Base-by-base conservation (phyloP, 176 grass and related monocot species). In the Triticum turgidum region DNA sequence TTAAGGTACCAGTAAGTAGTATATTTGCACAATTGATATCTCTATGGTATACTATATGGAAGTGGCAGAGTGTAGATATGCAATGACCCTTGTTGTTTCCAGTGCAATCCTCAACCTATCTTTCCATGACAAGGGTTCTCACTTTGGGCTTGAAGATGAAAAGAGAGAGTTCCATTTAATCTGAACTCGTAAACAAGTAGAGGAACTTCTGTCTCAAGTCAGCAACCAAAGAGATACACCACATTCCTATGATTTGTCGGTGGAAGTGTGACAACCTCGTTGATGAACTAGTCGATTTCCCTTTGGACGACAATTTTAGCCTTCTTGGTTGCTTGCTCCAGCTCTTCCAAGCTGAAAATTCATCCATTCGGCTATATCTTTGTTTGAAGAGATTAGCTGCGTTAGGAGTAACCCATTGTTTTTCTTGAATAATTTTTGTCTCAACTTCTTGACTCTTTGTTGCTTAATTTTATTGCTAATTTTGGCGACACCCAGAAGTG, bases 231-330 rank as follows among this genome's bases (percentile, higher is more conserved):
- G 13, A 92, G 78, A 17, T 86, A 71, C 33, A 92, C 83, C 64
- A 92, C 83, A 15, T 92, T 92, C 34, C 91, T 87, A 13, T 92
- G 91, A 37, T 85, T 87, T 41, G 65, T 92, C 7, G 87, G 88
- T 25, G 91, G 78, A 58, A 92, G 88, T 83, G 90, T 92, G 9
- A 87, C 91, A 4, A 90, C 88, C 61, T 90, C 88, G 21, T 92
- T 92, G 42, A 92, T 84, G 61, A 92, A 92, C 21, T 92, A 32
- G 32, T 87, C 44, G 32, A 84, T 92, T 80, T 92, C 91, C n/a
- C 49, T 80, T 62, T 87, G 80, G 56, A 83, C 68, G 3, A 84
- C 17, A 38, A 90, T 87, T 33, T 89, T 89, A 0, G 87, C 87
- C 38, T 84, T 89, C 41, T 89, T 92, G 13, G 83, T 89, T 82